Evolutionary conservation across 2,329 filamentous ascomycete genomes (phyloP), one percentile per base, ranked within the genome.

Genomic region (Diaporthe vaccinii): DNA sequence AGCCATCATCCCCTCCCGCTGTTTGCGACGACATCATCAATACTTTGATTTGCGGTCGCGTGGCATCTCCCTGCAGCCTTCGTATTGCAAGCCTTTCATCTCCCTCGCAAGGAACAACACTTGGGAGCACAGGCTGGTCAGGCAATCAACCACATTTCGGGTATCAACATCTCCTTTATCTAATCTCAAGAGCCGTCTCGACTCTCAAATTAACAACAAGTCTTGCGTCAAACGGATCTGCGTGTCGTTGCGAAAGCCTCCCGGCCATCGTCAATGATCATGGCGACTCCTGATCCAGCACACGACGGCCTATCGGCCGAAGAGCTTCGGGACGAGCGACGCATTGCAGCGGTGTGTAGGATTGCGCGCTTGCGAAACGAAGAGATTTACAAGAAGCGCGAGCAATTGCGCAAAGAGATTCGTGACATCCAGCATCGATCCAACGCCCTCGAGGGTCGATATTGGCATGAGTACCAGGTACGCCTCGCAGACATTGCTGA

Each of bases 381-480:
- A 20, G 44, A 31, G 12, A 51, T 75, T 34, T 36, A 44, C 14
- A 31, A n/a, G 28, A 73, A 17, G 31, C 74, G 70, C 14, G 36
- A 75, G 28, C 12, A 6, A 5, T 36, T 74, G 9, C 59, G 55
- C 14, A 14, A 0, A 36, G 36, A 55, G 12, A 41, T 69, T 36
- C 41, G 2, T 10, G n/a, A 3, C 2, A 17, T 69, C 3, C 22
- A 41, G 20, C n/a, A 58, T 1, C 22, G 39, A 1, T 25, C 25
- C 6, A 3, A 28, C 44, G 41, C 12, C 0, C 14, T 51, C 7
- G 61, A 68, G 17, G 44, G 20, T 46, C 36, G 36, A 2, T 76
- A 76, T 44, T 76, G 75, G 72, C 9, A 15, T 0, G 14, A 58
- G 9, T 61, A 72, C 36, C 58, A 72, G 34, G 7, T 6, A 5